Percentiles rank a stretch among this genome's conserved stretches.
Evolutionary conservation across 2,329 filamentous ascomycete species (phyloP).

Genomic region (Botrytis aclada): DNA sequence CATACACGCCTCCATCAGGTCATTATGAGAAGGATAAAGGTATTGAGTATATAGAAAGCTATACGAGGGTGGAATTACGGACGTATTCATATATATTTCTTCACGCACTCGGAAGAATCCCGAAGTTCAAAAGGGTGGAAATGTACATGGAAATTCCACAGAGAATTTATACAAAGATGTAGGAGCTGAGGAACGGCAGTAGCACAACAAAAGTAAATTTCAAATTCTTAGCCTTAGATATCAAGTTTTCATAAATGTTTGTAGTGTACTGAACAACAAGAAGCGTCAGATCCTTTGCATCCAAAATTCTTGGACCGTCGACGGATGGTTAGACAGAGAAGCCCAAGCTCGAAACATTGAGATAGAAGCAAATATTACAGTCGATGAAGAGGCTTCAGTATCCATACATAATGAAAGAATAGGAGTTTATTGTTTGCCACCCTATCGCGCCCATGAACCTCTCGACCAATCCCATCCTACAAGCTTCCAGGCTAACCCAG

Average conservation of each 20-base stretch:
- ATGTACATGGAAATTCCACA: background rate
- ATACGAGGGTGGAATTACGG: background rate
- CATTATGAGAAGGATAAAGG: background rate
- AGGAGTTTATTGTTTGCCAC: slow-evolving; percentile 2
- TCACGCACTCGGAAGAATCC: background rate
- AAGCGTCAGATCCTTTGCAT: background rate
- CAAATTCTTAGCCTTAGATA: background rate
- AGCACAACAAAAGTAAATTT: background rate
- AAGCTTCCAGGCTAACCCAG: background rate
- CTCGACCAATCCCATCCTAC: background rate
- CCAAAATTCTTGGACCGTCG: background rate
- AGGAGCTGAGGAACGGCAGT: background rate
- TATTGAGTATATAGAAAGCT: background rate
- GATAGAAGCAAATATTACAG: background rate
- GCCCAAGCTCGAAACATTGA: background rate
- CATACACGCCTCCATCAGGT: background rate
- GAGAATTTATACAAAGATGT: background rate
- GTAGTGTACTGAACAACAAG: background rate
- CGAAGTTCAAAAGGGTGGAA: background rate
- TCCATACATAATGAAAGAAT: slow-evolving; percentile 7
- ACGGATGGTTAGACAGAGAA: background rate
- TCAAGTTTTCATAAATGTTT: background rate
- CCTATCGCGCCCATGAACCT: background rate
- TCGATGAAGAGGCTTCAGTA: background rate
- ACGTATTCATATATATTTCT: background rate